A percentile compares a stretch with the other conserved stretches of the same genome.
These are phyloP conservation scores for Sugiyamaella grinbergsii DNA, from an alignment of 1,139 yeast species.

Conservation along the genomic window DNA sequence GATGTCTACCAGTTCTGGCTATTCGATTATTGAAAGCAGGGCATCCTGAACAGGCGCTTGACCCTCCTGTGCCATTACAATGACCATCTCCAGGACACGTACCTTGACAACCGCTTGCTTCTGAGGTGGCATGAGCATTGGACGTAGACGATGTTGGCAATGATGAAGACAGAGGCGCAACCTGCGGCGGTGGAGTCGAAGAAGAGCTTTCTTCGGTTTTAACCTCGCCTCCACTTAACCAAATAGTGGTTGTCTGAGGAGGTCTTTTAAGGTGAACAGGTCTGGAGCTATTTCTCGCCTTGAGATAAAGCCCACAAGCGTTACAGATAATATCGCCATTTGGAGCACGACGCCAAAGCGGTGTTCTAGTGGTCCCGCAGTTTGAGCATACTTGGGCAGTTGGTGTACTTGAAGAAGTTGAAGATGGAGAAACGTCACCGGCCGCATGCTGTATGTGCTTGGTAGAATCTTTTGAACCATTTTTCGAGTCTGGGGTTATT, in stretches of 20 bases:
- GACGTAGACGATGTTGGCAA: conserved; percentile 20
- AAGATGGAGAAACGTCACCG: not conserved
- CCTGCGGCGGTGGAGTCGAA: not conserved
- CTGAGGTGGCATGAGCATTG: not conserved
- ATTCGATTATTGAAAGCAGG: conserved; percentile 79
- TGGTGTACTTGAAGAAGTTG: conserved; percentile 13
- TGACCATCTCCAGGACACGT: conserved; percentile 82
- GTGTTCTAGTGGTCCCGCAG: conserved; percentile 69
- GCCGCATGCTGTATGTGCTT: not conserved
- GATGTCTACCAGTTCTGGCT: conserved; percentile 26
- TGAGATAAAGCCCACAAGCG: conserved; percentile 63
- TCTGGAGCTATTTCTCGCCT: conserved; percentile 47
- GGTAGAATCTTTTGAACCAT: not conserved
- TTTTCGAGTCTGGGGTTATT: conserved; percentile 2
- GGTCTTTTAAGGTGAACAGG: conserved; percentile 57
- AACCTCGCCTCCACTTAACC: conserved; percentile 9
- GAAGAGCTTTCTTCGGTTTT: conserved; percentile 3
- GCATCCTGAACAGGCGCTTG: conserved; percentile 77
- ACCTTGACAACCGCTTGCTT: conserved; percentile 45
- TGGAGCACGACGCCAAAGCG: conserved; percentile 70
- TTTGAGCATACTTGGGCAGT: conserved; percentile 57
- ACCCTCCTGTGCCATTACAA: conserved; percentile 87
- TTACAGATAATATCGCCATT: conserved; percentile 67
- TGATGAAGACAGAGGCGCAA: conserved; percentile 8
- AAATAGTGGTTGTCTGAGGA: conserved; percentile 23